These are phyloP conservation scores for Tylopilus vinaceipallidus DNA, from an alignment of 768 basidiomycete species.

Conservation along the genomic window DNA sequence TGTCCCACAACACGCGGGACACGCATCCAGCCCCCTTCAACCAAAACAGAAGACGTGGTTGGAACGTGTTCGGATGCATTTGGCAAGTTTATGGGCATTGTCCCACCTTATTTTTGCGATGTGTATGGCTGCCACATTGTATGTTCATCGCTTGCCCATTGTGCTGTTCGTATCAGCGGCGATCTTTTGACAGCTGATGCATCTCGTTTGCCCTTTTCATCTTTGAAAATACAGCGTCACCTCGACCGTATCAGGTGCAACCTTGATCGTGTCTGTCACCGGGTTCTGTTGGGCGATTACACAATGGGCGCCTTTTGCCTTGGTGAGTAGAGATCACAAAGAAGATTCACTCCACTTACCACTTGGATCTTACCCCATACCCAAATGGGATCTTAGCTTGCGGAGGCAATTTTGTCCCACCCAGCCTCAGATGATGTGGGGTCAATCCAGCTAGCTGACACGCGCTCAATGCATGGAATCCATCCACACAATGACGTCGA, in stretches of 20 bases:
- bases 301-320: slow-evolving; percentile 90
- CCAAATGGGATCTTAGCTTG: slow-evolving; percentile 50
- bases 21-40: slow-evolving; percentile 15
- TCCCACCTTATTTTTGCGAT: slow-evolving; percentile 70
- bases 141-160: slow-evolving; percentile 33
- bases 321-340: slow-evolving; percentile 48
- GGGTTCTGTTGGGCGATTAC: slow-evolving; percentile 94
- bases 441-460: slow-evolving; percentile 40
- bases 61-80: slow-evolving; percentile 52
- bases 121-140: slow-evolving; percentile 86
- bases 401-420: slow-evolving; percentile 79
- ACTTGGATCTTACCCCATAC: slow-evolving; percentile 17
- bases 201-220: slow-evolving; percentile 5
- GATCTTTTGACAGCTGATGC: slow-evolving; percentile 13
- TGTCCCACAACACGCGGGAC: slow-evolving; percentile 16
- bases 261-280: slow-evolving; percentile 68
- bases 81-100: slow-evolving; percentile 74
- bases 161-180: slow-evolving; percentile 10
- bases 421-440: slow-evolving; percentile 36
- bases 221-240: slow-evolving; percentile 54
- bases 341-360: neutral
- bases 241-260: slow-evolving; percentile 66
- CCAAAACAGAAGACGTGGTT: slow-evolving; percentile 29
- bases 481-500: slow-evolving; percentile 14
- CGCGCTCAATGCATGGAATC: slow-evolving; percentile 22